phyloP scores from a whole-genome alignment of 148 eudicot genomes.

The Rhododendron vialii region DNA sequence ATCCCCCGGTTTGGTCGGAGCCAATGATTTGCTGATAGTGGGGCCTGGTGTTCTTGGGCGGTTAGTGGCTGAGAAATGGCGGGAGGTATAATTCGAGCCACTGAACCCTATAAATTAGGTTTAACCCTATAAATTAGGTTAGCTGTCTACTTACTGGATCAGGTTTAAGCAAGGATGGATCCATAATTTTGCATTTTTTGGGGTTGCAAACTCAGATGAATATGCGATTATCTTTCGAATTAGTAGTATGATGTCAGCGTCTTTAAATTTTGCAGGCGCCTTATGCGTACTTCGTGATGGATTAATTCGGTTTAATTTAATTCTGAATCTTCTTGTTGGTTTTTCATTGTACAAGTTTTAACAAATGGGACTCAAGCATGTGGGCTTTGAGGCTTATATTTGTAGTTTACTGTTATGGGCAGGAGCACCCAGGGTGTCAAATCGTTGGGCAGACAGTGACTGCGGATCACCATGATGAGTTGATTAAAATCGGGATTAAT shows the following conservation, averaged over 20 bases:
- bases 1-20: constrained; percentile 36
- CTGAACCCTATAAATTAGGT: neutral
- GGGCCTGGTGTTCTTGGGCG: constrained; percentile 96
- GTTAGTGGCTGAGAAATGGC: constrained; percentile 74
- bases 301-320: neutral
- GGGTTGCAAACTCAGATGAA: neutral
- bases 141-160: neutral
- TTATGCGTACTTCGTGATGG: neutral
- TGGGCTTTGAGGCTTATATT: neutral
- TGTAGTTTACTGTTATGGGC: constrained; percentile 11
- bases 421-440: constrained; percentile 71
- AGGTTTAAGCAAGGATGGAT: neutral
- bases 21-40: constrained; percentile 64
- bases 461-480: constrained; percentile 71
- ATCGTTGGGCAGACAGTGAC: constrained; percentile 71
- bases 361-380: neutral
- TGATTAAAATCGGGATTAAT: constrained; percentile 57
- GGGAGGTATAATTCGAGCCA: constrained; percentile 33
- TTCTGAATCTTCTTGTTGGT: neutral
- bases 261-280: neutral
- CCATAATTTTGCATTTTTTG: neutral
- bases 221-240: neutral
- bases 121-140: neutral
- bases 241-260: neutral
- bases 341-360: neutral